Conservation (phyloP, 73 alveolate genomes). For the Blepharisma japonicum region DNA sequence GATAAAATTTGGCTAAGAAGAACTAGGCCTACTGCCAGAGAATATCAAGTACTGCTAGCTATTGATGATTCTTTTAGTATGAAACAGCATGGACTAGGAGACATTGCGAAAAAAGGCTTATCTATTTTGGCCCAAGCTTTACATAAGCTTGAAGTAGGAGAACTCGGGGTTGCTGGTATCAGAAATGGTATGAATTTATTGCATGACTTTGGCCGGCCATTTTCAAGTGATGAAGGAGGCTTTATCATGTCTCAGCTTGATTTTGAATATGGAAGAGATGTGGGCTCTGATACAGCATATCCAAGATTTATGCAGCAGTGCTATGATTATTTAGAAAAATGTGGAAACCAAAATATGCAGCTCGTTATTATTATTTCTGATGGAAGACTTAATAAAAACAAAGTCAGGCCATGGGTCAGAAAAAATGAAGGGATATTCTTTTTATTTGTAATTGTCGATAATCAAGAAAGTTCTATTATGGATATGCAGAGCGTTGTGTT, state of each 20-base stretch:
- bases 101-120: slow-evolving; percentile 81
- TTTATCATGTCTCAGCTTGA: slow-evolving; percentile 74
- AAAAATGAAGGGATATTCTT: slow-evolving; percentile 70
- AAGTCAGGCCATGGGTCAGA: slow-evolving; percentile 73
- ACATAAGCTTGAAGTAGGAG: slow-evolving; percentile 87
- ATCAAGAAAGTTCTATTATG: slow-evolving; percentile 30
- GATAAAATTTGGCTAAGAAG: slow-evolving; percentile 99
- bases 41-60: slow-evolving; percentile 92
- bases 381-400: slow-evolving; percentile 87
- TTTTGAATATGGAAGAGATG: slow-evolving; percentile 70
- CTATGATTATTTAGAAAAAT: slow-evolving; percentile 58
- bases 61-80: slow-evolving; percentile 94
- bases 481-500: slow-evolving; percentile 6
- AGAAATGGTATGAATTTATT: slow-evolving; percentile 81
- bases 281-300: slow-evolving; percentile 19
- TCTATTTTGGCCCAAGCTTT: slow-evolving; percentile 85
- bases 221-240: slow-evolving; percentile 68
- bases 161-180: slow-evolving; percentile 89
- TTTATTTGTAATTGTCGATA: slow-evolving; percentile 67
- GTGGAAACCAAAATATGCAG: slow-evolving; percentile 62
- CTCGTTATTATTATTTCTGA: slow-evolving; percentile 82
- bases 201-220: slow-evolving; percentile 77
- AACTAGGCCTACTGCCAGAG: slow-evolving; percentile 96
- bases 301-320: neutral
- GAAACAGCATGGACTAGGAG: slow-evolving; percentile 86